Base-by-base conservation (phyloP, 1,284 basidiomycete genomes). In the Clitocybe nebularis region DNA sequence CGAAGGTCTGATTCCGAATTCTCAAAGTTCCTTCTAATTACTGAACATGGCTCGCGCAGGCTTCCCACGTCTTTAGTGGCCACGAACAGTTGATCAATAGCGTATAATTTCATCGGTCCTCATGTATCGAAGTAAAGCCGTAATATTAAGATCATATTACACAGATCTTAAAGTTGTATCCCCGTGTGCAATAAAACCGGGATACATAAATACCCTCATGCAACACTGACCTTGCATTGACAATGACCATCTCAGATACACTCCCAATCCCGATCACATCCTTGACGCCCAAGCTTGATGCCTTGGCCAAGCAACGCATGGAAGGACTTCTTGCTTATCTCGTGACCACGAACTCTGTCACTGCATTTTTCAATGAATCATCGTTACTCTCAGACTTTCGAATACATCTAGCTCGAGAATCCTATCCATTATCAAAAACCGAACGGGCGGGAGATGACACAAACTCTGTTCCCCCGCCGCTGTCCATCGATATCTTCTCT, bases 321-420 rank as follows among this genome's bases (percentile, higher is more conserved):
- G 16, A 25, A 9, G 32, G 28, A 5, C 20, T 44, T 34, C 37
- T 44, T 16, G 17, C 13, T n/a, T 39, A 44, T 24, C 37, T 44
- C 1, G 26, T 44, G 11, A 28, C 19, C 10, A 39, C 29, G 21
- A 44, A 44, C 25, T n/a, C 11, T 14, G 21, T 24, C 4, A 39
- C 37, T 19, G 26, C 25, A 17, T 44, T 39, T 30, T 44, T 38
- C 17, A 36, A 38, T n/a, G 43, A 44, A 29, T 29, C 43, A 21
- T 16, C 30, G 8, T 32, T 34, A 7, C 38, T 44, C 4, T 34
- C 43, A 6, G 43, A 39, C 13, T 39, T 44, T 35, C 43, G 43
- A 5, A 29, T n/a, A 36, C 24, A 3, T 28, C 9, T 13, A 35
- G 22, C n/a, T 24, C 4, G 16, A 22, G 6, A 23, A 22, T 4